A percentile compares a stretch with the other conserved stretches of the same genome.
Conservation (phyloP, 78 protist species). For the Carpediemonas membranifera region DNA sequence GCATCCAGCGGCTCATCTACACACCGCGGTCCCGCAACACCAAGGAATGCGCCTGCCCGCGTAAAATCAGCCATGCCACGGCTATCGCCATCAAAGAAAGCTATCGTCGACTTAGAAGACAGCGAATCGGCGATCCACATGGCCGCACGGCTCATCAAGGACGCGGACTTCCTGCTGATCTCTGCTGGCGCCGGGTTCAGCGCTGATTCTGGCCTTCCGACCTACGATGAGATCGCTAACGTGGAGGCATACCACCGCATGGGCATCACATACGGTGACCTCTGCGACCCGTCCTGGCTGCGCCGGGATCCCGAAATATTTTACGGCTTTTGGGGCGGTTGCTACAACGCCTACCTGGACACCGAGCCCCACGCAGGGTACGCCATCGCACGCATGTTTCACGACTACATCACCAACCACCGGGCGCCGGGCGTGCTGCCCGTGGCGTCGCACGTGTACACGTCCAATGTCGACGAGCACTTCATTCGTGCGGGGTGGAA, state of each 20-base stretch:
- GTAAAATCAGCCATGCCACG: no score
- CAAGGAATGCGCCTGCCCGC: no score
- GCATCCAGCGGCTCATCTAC: no score
- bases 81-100: no score
- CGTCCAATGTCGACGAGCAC: constrained; percentile 26
- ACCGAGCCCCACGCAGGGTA: constrained; percentile 15
- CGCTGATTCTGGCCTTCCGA: constrained; percentile 26
- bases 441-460: constrained; percentile 3
- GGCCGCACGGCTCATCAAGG: not conserved
- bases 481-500: constrained; percentile 11
- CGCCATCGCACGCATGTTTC: not conserved
- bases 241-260: constrained; percentile 7
- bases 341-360: constrained; percentile 10
- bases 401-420: not conserved
- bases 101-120: no score
- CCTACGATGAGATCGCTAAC: constrained; percentile 26
- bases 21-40: no score
- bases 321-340: constrained; percentile 28
- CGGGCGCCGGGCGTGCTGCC: not conserved
- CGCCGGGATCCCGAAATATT: constrained; percentile 4
- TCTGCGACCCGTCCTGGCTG: constrained; percentile 11
- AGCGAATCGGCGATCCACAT: no score
- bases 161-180: constrained; percentile 15
- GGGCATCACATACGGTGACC: constrained; percentile 17
- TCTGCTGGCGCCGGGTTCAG: constrained; percentile 33